Base-by-base conservation (phyloP, 129 eudicot species). In the Lonicera japonica region DNA sequence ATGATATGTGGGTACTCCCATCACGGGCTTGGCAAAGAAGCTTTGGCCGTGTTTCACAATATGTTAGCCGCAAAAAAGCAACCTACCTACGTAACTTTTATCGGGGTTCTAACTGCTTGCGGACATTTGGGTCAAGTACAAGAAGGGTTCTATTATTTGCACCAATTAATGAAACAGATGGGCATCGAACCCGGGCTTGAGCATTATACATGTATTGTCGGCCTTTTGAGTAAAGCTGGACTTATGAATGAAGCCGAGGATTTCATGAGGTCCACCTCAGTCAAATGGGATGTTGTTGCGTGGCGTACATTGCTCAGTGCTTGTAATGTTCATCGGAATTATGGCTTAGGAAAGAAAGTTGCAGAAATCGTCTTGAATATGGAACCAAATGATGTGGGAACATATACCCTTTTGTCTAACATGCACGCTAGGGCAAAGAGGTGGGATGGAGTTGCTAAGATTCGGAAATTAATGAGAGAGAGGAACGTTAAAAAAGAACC, bases 231-330 rank as follows among this genome's bases (percentile, higher is more conserved):
- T 39, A 75, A 83, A 73, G 86, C 81, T 11, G 88, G 89, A n/a
- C 67, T 64, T 63, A 75, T 82, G 18, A 64, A 65, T 21, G 84
- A 82, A 71, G 89, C 89, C 8, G 78, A 74, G 60, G 53, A 68
- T 14, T 82, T 79, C 70, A 82, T 86, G 79, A 68, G 63, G 66
- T 73, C 80, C 17, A 66, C 64, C 5, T 77, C 68, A 12, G 39
- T 79, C 19, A 71, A 53, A 45, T 82, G 83, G 89, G 95, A 86
- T 21, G 60, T 66, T 36, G 64, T 82, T 57, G 95, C 84, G 5
- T 86, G 95, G 95, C 75, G 89, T 23, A 86, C 82, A 20, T 69
- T 82, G 75, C 78, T 82, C 0, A 79, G 68, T 61, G 95, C 89
- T 55, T 86, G 89, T 58, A 68, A 76, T 66, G 76, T 82, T 5